These are phyloP conservation scores for Allantophomopsis lycopodina DNA, from an alignment of 2,329 filamentous ascomycete genomes.

Conservation along the genomic window DNA sequence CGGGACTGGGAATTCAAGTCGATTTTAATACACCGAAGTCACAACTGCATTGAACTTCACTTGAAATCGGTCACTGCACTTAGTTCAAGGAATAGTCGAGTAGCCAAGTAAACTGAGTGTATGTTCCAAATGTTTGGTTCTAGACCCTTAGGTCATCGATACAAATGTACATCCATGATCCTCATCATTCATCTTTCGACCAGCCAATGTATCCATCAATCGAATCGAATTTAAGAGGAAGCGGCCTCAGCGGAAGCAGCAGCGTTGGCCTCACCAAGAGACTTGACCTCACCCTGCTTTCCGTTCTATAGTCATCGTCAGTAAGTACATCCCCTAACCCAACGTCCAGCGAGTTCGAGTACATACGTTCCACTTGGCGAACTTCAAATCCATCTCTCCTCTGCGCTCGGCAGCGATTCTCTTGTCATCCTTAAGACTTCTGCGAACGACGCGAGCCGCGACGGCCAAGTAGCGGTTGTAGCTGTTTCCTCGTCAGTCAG, in stretches of 20 bases:
- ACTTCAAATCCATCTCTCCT: slow-evolving; percentile 78
- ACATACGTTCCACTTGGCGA: slow-evolving; percentile 91
- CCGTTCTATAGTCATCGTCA: slow-evolving; percentile 53
- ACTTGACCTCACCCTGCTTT: slow-evolving; percentile 82
- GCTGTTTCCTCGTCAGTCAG: slow-evolving; percentile 37
- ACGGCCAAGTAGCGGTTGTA: slow-evolving; percentile 99
- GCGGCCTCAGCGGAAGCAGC: slow-evolving; percentile 17
- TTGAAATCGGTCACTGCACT: too few relatives aligned
- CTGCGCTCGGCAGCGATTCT: slow-evolving; percentile 78
- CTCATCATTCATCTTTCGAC: not conserved
- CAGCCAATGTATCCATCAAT: slow-evolving; percentile 1
- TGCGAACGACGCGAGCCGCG: slow-evolving; percentile 87
- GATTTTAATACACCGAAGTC: too few relatives aligned
- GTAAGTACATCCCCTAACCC: slow-evolving; percentile 16
- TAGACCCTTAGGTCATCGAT: slow-evolving; percentile 8
- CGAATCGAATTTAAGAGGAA: slow-evolving; percentile 7
- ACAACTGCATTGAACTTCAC: too few relatives aligned
- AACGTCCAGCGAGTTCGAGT: slow-evolving; percentile 1
- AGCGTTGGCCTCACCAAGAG: slow-evolving; percentile 45
- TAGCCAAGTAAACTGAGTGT: too few relatives aligned
- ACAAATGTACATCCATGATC: slow-evolving; percentile 13
- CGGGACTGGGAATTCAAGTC: too few relatives aligned
- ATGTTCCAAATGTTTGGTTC: too few relatives aligned
- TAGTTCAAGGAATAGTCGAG: too few relatives aligned
- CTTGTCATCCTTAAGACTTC: slow-evolving; percentile 92